Base-by-base conservation (phyloP, 768 basidiomycete species). In the Suillus spraguei region DNA sequence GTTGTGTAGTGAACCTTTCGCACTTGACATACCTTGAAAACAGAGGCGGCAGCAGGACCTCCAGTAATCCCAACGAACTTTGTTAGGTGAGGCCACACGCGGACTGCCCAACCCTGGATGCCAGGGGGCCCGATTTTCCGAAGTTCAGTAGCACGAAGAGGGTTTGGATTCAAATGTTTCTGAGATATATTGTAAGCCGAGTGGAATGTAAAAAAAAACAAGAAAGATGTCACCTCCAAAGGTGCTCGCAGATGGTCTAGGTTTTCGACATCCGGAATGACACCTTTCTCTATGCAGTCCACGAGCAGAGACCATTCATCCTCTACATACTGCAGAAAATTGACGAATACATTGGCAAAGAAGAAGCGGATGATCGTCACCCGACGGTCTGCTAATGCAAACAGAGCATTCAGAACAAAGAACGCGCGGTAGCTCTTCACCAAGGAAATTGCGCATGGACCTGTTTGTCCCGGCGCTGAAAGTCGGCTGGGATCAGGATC, bases 381-480 rank as follows among this genome's bases (percentile, higher is more conserved):
- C 6, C 63, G 36, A n/a, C 44, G 47, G 32, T 35, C 39, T 8
- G 56, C 47, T 9, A 72, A 63, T 55, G 65, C 67, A 59, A 72
- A 72, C 9, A 71, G 64, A 9, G 66, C 68, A n/a, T 71, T 67
- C 5, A 72, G 66, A 32, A 67, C 36, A 11, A 69, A 35, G 42
- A 69, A 71, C 2, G 71, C 65, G 3, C 65, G 66, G 46, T 67
- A 52, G 11, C 65, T 17, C 11, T 39, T 24, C 0, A 72, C 62
- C 11, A 61, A 42, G 11, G 68, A 65, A 8, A 65, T 68, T 6
- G 69, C 71, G 38, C 42, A 65, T 9, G 71, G 69, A 22, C 50
- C 62, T 13, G 61, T 65, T 2, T 52, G 59, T 2, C 65, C 62
- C 7, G 71, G 35, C 5, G 62, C 70, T 69, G 20, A 10, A 62